Evolutionary conservation across 2,329 filamentous ascomycete species (phyloP).

Genomic region (Phyllosticta paracitricarpa): DNA sequence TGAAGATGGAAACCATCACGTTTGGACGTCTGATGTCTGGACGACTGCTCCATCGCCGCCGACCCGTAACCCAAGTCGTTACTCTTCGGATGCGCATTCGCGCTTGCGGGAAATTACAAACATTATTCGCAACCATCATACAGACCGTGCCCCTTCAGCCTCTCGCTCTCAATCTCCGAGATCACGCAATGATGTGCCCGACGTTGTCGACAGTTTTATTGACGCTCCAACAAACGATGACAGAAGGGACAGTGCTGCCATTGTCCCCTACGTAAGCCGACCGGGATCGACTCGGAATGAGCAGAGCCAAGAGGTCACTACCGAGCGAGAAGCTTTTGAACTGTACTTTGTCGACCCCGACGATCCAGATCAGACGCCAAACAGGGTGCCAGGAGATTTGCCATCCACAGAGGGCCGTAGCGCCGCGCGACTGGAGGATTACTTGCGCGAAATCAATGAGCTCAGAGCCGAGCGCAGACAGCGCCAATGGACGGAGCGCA

Average conservation of each 20-base stretch:
- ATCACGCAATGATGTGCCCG: not conserved
- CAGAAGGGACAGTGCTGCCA: not conserved
- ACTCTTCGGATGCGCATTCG: constrained; percentile 21
- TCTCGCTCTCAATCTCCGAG: not conserved
- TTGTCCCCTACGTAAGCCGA: not conserved
- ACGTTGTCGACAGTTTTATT: not conserved
- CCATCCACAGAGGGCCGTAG: no score
- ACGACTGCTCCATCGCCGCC: constrained; percentile 17
- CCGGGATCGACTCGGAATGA: not conserved
- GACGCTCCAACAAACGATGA: not conserved
- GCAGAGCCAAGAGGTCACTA: not conserved
- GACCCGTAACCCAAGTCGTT: constrained; percentile 17
- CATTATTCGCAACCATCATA: constrained; percentile 23
- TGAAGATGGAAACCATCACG: constrained; percentile 11
- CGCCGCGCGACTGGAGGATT: no score
- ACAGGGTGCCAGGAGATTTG: not conserved
- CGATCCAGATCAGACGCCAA: not conserved
- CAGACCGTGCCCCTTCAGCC: not conserved
- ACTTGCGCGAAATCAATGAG: no score
- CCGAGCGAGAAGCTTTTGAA: not conserved
- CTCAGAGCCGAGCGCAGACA: no score
- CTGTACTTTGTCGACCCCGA: not conserved
- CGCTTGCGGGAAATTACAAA: constrained; percentile 19
- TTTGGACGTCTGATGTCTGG: not conserved
- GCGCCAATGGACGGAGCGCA: no score